A percentile compares a stretch with the other conserved stretches of the same genome.
phyloP scores from a whole-genome alignment of 2,329 filamentous ascomycete species.

The Ophiosphaerella herpotricha region DNA sequence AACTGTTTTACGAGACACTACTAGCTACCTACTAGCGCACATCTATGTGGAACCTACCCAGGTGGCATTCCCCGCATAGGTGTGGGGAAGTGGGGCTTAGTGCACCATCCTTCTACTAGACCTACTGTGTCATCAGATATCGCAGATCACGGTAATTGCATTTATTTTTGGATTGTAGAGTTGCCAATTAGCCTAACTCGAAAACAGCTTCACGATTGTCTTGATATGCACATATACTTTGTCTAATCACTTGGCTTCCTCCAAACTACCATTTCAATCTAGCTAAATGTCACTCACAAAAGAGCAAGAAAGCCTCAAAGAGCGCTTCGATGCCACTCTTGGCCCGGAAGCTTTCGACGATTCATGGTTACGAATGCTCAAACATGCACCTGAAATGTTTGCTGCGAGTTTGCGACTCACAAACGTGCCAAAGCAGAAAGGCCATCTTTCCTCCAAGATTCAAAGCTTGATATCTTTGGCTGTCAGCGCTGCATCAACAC shows the following conservation, averaged over 20 bases:
- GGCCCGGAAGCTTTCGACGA: slow-evolving; percentile 29
- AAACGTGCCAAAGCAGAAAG: slow-evolving; percentile 33
- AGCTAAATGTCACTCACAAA: slow-evolving; percentile 24
- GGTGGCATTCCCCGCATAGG: slow-evolving; percentile 9
- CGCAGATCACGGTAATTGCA: not conserved
- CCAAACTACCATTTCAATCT: slow-evolving; percentile 8
- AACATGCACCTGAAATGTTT: slow-evolving; percentile 37
- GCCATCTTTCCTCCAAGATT: slow-evolving; percentile 47
- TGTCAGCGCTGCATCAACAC: slow-evolving; percentile 51
- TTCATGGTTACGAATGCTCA: slow-evolving; percentile 33
- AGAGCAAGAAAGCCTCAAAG: slow-evolving; percentile 28
- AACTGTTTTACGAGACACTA: no score
- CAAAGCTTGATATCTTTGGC: slow-evolving; percentile 52
- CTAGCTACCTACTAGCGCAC: no score
- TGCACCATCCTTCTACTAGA: no score
- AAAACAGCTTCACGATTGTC: not conserved
- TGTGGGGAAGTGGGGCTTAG: slow-evolving; percentile 15
- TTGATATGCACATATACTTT: not conserved
- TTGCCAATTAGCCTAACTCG: not conserved
- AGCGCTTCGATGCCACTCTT: slow-evolving; percentile 28
- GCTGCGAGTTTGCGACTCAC: slow-evolving; percentile 31
- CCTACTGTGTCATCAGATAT: not conserved
- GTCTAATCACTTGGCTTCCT: not conserved
- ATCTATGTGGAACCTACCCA: not conserved
- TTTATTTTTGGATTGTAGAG: not conserved